Conservation (phyloP, 768 basidiomycete genomes). For the Boletus edulis region DNA sequence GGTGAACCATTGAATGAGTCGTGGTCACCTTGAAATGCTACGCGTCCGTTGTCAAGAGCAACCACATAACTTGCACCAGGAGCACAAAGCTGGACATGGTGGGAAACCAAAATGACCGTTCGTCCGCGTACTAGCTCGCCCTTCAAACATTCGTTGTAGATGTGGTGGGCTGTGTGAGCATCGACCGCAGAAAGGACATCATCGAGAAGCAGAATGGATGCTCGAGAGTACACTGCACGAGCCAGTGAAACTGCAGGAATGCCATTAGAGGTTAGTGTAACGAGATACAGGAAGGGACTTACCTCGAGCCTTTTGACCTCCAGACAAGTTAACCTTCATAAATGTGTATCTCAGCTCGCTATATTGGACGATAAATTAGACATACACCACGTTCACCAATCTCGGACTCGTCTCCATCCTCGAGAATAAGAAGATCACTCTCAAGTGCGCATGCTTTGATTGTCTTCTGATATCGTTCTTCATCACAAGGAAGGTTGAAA, state of each 20-base stretch:
- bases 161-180: slow-evolving; percentile 79
- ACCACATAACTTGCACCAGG: slow-evolving; percentile 81
- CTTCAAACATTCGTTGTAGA: slow-evolving; percentile 74
- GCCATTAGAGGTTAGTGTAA: not conserved
- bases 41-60: slow-evolving; percentile 66
- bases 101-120: slow-evolving; percentile 88
- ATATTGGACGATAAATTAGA: not conserved
- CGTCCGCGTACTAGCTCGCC: slow-evolving; percentile 77
- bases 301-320: slow-evolving; percentile 71
- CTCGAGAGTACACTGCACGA: slow-evolving; percentile 87
- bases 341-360: not conserved
- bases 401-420: slow-evolving; percentile 86
- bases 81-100: slow-evolving; percentile 87
- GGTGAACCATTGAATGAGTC: slow-evolving; percentile 66
- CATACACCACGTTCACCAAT: slow-evolving; percentile 82
- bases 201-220: slow-evolving; percentile 78
- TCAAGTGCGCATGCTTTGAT: slow-evolving; percentile 75
- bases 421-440: slow-evolving; percentile 75
- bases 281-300: not conserved
- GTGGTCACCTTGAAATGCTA: slow-evolving; percentile 67
- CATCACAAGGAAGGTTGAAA: slow-evolving; percentile 73
- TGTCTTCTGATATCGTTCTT: slow-evolving; percentile 72
- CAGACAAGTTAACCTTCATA: slow-evolving; percentile 34
- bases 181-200: slow-evolving; percentile 81
- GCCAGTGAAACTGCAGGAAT: slow-evolving; percentile 58